Evolutionary conservation across 2,329 filamentous ascomycete species (phyloP), one percentile per base, ranked within the genome.

Genomic region (Verticillium tricorpus): DNA sequence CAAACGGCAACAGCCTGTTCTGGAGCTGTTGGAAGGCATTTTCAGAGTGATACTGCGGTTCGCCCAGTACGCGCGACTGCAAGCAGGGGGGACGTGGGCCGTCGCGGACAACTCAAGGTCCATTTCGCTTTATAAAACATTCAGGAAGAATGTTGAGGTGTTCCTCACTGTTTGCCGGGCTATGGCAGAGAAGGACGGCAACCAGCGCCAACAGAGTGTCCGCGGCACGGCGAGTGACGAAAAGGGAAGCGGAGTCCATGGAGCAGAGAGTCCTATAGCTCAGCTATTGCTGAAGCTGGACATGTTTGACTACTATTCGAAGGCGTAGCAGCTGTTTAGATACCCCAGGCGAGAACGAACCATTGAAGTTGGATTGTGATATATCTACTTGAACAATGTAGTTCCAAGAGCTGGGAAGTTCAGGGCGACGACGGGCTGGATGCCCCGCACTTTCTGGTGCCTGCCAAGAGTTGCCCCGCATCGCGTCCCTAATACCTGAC

Each of bases 21-120:
- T 93, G 65, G 84, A 83, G 45, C 76, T 96, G 0, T 77, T 97
- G 0, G 90, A 96, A 64, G 89, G 90, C 19, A 90, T 94, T 1
- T 94, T 96, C 65, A 79, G 80, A 1, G 74, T 85, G 0, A 83
- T 96, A n/a, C 77, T 97, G 12, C 78, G 81, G 14, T 95, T 95
- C 70, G 86, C 88, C n/a, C 83, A 82, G 67, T 70, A 74, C 40
- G 73, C 76, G 19, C 75, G 79, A 66, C 68, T 77, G n/a, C 76
- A 76, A 65, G 73, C 74, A 17, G 65, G 77, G 14, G 74, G 77
- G 54, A 66, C 77, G 67, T 67, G 69, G 65, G 64, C 67, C 65
- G 62, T 73, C 32, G 63, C 68, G 25, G 66, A 66, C 40, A 64
- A 63, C 55, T 66, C 67, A 54, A 69, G 74, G 35, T 66, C 74